phyloP scores from a whole-genome alignment of 108 stramenopile species.

The Phaeodactylum tricornutum region DNA sequence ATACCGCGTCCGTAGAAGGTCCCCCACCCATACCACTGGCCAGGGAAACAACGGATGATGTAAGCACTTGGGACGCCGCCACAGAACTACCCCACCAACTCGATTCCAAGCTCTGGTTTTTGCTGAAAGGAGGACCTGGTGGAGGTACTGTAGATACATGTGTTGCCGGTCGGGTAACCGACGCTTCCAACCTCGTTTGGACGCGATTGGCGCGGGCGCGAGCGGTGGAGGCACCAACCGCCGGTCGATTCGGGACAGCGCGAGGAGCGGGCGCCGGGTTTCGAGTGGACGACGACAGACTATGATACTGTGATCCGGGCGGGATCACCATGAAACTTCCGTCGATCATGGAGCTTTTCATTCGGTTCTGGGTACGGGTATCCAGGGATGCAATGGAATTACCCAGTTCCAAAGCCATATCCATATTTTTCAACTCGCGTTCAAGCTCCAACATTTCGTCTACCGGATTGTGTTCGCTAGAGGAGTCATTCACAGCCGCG shows the following conservation, averaged over 20 bases:
- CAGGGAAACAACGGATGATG: slow-evolving; percentile 44
- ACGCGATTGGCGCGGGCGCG: slow-evolving; percentile 73
- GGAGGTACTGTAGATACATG: slow-evolving; percentile 3
- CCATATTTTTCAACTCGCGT: slow-evolving; percentile 69
- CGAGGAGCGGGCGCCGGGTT: background rate
- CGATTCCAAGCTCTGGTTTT: slow-evolving; percentile 45
- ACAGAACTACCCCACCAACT: slow-evolving; percentile 80
- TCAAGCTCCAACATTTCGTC: slow-evolving; percentile 76
- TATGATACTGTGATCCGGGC: slow-evolving; percentile 52
- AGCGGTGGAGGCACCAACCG: slow-evolving; percentile 25
- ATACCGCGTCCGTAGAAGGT: background rate
- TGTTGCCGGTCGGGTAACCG: slow-evolving; percentile 16
- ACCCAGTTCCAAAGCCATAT: slow-evolving; percentile 71
- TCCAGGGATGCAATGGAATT: slow-evolving; percentile 64
- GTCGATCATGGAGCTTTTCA: slow-evolving; percentile 34
- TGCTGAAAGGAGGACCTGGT: slow-evolving; percentile 3
- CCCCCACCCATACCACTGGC: slow-evolving; percentile 4
- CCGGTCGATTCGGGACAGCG: background rate
- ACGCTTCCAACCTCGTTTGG: slow-evolving; percentile 47
- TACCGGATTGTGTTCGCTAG: slow-evolving; percentile 11
- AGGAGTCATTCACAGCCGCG: background rate
- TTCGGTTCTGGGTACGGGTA: slow-evolving; percentile 23
- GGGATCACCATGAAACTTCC: slow-evolving; percentile 80
- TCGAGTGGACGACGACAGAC: background rate
- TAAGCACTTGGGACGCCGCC: slow-evolving; percentile 39